Percentiles rank a stretch among this genome's conserved stretches.
Conservation (phyloP, 495 filamentous ascomycete species). For the Hyaloscypha variabilis region DNA sequence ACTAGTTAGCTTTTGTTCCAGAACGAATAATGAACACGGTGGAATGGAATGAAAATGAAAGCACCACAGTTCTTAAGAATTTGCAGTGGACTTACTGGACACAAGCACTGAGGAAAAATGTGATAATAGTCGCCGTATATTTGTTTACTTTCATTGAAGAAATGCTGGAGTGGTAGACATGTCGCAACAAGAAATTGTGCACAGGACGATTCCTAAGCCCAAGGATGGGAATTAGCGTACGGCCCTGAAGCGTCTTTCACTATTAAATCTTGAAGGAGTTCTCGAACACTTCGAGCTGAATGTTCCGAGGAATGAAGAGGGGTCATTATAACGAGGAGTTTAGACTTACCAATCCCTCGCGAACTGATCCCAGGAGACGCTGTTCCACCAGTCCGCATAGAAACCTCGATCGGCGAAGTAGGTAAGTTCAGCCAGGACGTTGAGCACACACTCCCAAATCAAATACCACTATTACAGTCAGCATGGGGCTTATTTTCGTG, state of each 20-base stretch:
- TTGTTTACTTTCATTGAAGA: slow-evolving; percentile 68
- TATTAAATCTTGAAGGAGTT: too few species aligned
- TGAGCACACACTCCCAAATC: slow-evolving; percentile 81
- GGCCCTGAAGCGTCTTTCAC: too few species aligned
- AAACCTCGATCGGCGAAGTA: slow-evolving; percentile 77
- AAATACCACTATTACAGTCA: slow-evolving; percentile 60
- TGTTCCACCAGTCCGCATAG: slow-evolving; percentile 64
- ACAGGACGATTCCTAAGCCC: slow-evolving; percentile 50
- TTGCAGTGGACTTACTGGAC: slow-evolving; percentile 51
- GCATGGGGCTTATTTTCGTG: slow-evolving; percentile 11
- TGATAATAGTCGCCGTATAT: slow-evolving; percentile 70
- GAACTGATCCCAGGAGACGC: slow-evolving; percentile 65
- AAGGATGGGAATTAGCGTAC: too few species aligned
- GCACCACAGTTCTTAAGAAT: too few species aligned
- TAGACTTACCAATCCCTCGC: slow-evolving; percentile 74
- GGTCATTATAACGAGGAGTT: slow-evolving; percentile 31
- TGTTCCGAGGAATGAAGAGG: slow-evolving; percentile 36
- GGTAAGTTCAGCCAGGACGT: slow-evolving; percentile 73
- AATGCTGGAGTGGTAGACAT: slow-evolving; percentile 76
- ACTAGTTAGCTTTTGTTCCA: neutral
- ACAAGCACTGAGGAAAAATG: slow-evolving; percentile 69
- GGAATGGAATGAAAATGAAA: too few species aligned
- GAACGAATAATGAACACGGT: too few species aligned
- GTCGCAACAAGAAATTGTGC: slow-evolving; percentile 71
- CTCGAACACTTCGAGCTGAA: too few species aligned